Base-by-base conservation (phyloP, 805 yeast genomes). In the Nakazawaea ishiwadae region DNA sequence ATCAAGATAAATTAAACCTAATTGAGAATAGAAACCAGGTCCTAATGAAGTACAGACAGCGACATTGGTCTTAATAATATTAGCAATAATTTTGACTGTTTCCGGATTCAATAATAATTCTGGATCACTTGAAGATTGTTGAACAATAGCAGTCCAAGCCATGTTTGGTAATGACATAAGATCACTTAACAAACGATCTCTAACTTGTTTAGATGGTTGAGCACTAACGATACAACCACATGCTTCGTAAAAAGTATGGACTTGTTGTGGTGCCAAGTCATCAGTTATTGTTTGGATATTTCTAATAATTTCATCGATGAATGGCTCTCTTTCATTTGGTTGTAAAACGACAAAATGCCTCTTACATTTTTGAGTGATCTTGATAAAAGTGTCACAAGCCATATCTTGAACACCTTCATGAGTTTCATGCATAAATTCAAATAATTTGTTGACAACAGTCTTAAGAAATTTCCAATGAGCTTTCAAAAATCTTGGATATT, bases 391-490 rank as follows among this genome's bases (percentile, higher is more conserved):
- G 63, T 93, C 99, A 71, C 99, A 93, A 7, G 99, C 99, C 99
- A 93, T 93, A 64, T 93, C 99, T 68, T 93, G 99, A 47, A 93
- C 99, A 69, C 99, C 99, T 64, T 91, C 99, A 64, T 93, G 99
- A n/a, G 97, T 89, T 72, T 93, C 99, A 68, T 93, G 98, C 99
- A 93, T 93, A 58, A 93, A 93, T 63, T 93, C 99, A 63, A 93
- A 93, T 54, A 93, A 73, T 63, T 93, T 93, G 65, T 87, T 83
- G 46, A 93, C 91, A 33, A 93, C 99, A 0, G 98, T 93, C 62
- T 90, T 91, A 60, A 93, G 68, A 55, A 93, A 93, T 62, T 86
- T 89, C 99, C 99, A 93, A 61, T 93, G 99, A 7, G 98, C 98
- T 55, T 90, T 90, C 59, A 93, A 72, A 58, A 93, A 93, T 60